A percentile compares a stretch with the other conserved stretches of the same genome.
Conservation (phyloP, 169 alveolate species). For the Plasmodium malariae region DNA sequence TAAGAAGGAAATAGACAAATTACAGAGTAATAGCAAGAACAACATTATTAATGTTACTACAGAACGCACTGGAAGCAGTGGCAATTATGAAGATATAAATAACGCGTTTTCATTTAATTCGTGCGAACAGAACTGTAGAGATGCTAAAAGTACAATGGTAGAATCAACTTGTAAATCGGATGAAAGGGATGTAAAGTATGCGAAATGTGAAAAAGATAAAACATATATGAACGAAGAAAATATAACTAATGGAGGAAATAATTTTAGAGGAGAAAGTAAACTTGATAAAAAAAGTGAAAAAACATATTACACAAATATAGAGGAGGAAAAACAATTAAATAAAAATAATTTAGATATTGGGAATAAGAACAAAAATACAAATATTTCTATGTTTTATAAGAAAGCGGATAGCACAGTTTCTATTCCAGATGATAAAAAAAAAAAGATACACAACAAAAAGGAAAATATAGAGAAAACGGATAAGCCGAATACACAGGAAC, state of each 20-base stretch:
- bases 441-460: background rate
- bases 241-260: background rate
- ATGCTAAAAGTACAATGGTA: background rate
- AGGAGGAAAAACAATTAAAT: background rate
- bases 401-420: background rate
- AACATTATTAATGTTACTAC: too few relatives aligned
- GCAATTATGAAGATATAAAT: background rate
- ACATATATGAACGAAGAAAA: background rate
- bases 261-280: background rate
- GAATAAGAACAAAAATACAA: constrained; percentile 2
- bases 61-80: background rate
- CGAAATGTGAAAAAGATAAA: background rate
- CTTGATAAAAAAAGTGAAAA: background rate
- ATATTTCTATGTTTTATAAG: constrained; percentile 17
- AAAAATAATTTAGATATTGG: background rate
- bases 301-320: constrained; percentile 1
- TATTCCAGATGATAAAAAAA: background rate
- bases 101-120: background rate
- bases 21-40: background rate
- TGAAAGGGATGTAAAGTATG: background rate
- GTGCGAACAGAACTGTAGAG: background rate
- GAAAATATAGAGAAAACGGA: background rate
- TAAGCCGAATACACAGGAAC: background rate
- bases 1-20: background rate
- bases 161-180: background rate